phyloP scores from a whole-genome alignment of 345 rosid genomes.

The rapeseed (Brassica napus) region DNA sequence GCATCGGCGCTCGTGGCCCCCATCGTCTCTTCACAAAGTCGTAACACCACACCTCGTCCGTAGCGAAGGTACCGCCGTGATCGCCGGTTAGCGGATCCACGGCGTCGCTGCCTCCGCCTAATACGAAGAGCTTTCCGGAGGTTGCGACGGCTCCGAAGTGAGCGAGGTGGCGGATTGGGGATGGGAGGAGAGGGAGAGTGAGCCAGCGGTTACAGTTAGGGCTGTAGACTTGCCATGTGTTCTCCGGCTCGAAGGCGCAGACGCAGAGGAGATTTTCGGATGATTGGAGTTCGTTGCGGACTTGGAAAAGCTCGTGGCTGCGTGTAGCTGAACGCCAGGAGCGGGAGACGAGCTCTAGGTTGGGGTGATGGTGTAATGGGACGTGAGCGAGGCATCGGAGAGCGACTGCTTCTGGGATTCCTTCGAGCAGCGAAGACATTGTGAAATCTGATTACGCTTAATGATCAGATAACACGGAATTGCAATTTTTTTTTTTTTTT shows the following conservation, averaged over 20 bases:
- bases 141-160: slow-evolving; percentile 78
- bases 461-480: neutral
- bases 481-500: neutral
- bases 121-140: slow-evolving; percentile 71
- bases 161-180: slow-evolving; percentile 77
- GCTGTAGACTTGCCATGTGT: slow-evolving; percentile 91
- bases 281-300: slow-evolving; percentile 66
- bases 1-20: slow-evolving; percentile 72
- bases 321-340: slow-evolving; percentile 82
- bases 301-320: slow-evolving; percentile 72
- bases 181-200: slow-evolving; percentile 86
- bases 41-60: slow-evolving; percentile 90
- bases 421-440: slow-evolving; percentile 90
- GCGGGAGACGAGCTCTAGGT: slow-evolving; percentile 84
- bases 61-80: slow-evolving; percentile 90
- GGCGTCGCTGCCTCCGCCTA: slow-evolving; percentile 96
- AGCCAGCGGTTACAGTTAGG: slow-evolving; percentile 84
- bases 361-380: slow-evolving; percentile 72
- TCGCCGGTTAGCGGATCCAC: slow-evolving; percentile 91
- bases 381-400: slow-evolving; percentile 95
- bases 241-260: slow-evolving; percentile 90
- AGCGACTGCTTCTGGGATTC: slow-evolving; percentile 90
- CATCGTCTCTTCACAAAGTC: slow-evolving; percentile 73
- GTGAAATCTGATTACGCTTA: neutral
- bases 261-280: slow-evolving; percentile 76